Conservation (phyloP, 768 basidiomycete species). For the Mycena leptocephala region DNA sequence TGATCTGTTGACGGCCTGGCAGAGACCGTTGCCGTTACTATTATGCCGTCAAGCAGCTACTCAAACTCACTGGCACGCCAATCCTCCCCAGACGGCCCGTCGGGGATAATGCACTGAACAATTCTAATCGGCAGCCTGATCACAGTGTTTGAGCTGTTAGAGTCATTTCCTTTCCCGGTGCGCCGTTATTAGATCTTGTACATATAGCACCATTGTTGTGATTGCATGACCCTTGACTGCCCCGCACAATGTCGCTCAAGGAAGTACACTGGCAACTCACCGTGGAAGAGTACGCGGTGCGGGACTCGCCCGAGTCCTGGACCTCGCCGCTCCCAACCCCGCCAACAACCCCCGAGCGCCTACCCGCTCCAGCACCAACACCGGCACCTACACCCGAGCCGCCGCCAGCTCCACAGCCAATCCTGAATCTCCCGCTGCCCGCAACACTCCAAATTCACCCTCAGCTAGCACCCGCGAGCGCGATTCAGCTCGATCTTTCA, state of each 20-base stretch:
- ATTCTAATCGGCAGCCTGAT: neutral
- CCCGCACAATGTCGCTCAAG: constrained; percentile 13
- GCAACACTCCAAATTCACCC: constrained; percentile 7
- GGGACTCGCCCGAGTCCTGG: constrained; percentile 13
- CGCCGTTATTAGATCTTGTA: neutral
- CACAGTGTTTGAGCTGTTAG: neutral
- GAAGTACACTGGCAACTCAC: constrained; percentile 24
- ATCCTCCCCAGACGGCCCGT: neutral
- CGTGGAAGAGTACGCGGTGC: constrained; percentile 8
- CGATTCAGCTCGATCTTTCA: constrained; percentile 23
- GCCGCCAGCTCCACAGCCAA: neutral
- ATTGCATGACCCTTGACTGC: neutral
- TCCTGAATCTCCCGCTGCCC: neutral
- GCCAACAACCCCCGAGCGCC: neutral
- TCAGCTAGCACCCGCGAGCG: neutral
- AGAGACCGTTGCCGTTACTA: neutral
- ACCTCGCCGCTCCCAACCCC: constrained; percentile 6
- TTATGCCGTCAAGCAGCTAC: neutral
- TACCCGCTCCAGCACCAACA: neutral
- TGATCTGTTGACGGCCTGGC: neutral
- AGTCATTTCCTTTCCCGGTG: neutral
- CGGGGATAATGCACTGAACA: neutral
- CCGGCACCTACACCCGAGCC: neutral
- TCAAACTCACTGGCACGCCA: neutral
- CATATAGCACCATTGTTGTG: neutral